Evolutionary conservation across 2,329 filamentous ascomycete genomes (phyloP).

Genomic region (Hypocreales sp.): DNA sequence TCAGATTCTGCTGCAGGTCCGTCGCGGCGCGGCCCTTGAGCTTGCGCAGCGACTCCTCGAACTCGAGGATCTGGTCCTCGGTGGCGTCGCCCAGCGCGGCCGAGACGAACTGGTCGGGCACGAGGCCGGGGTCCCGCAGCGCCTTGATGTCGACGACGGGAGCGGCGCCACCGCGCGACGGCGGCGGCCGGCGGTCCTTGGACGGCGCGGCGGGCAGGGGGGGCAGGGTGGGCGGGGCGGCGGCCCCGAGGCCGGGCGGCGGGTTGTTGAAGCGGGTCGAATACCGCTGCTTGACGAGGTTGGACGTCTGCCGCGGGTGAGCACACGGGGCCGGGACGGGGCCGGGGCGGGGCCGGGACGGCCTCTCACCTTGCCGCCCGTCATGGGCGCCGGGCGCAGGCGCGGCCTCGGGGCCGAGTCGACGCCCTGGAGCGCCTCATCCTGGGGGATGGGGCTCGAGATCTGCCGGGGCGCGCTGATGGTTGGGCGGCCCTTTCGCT

Average conservation of each 20-base stretch:
- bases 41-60: slow-evolving; percentile 59
- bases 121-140: slow-evolving; percentile 63
- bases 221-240: slow-evolving; percentile 29
- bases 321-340: too few species aligned
- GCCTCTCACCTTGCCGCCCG: slow-evolving; percentile 36
- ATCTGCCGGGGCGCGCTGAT: slow-evolving; percentile 51
- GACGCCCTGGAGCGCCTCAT: slow-evolving; percentile 20
- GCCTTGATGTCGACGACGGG: slow-evolving; percentile 62
- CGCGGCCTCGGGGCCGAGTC: slow-evolving; percentile 21
- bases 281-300: slow-evolving; percentile 88
- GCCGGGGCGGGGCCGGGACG: too few species aligned
- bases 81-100: slow-evolving; percentile 67
- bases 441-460: slow-evolving; percentile 41
- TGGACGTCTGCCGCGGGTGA: slow-evolving; percentile 53
- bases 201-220: slow-evolving; percentile 55
- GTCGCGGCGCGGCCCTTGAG: slow-evolving; percentile 64
- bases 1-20: slow-evolving; percentile 87
- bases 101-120: slow-evolving; percentile 65
- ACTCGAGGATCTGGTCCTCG: slow-evolving; percentile 74
- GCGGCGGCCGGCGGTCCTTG: slow-evolving; percentile 34
- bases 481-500: slow-evolving; percentile 43
- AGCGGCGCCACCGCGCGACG: slow-evolving; percentile 36
- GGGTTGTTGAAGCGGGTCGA: slow-evolving; percentile 80
- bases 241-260: slow-evolving; percentile 52
- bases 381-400: slow-evolving; percentile 30